Percentiles rank a stretch among this genome's conserved stretches.
Evolutionary conservation across 768 basidiomycete genomes (phyloP).

Genomic region (Boletus tylopilopsis): DNA sequence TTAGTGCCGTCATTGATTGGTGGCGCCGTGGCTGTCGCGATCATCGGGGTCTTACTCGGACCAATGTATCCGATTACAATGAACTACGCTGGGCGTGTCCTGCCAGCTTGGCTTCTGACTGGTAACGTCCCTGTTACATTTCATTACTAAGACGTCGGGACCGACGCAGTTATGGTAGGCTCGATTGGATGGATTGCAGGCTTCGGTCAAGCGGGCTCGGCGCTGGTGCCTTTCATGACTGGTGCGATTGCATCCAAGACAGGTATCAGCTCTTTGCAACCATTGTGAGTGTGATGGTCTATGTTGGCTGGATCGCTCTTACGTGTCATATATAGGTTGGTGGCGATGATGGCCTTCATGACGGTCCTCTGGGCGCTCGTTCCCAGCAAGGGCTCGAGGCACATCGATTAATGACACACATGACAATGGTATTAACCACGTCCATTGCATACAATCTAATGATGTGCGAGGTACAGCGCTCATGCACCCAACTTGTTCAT

Average conservation of each 20-base stretch:
- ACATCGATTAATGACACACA: slow-evolving; percentile 12
- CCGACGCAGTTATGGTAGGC: slow-evolving; percentile 26
- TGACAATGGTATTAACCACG: background rate
- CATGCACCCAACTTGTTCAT: too few relatives aligned
- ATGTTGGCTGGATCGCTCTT: background rate
- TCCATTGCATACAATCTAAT: background rate
- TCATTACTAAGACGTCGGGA: background rate
- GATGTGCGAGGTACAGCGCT: background rate
- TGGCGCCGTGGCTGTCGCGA: slow-evolving; percentile 50
- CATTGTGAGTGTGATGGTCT: slow-evolving; percentile 19
- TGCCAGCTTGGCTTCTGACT: slow-evolving; percentile 68
- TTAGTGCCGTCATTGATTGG: slow-evolving; percentile 50
- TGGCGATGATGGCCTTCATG: slow-evolving; percentile 44
- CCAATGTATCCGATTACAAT: slow-evolving; percentile 57
- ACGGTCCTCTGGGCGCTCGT: slow-evolving; percentile 40
- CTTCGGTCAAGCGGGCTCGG: slow-evolving; percentile 69
- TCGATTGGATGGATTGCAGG: slow-evolving; percentile 68
- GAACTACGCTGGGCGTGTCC: slow-evolving; percentile 62
- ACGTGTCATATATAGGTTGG: slow-evolving; percentile 13
- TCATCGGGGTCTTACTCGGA: slow-evolving; percentile 54
- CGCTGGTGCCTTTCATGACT: slow-evolving; percentile 68
- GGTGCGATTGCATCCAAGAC: slow-evolving; percentile 62
- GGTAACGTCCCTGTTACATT: slow-evolving; percentile 22
- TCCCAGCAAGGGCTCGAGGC: slow-evolving; percentile 26
- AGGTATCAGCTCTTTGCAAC: slow-evolving; percentile 44